Base-by-base conservation (phyloP, 441 rosid species). In the Gossypium laxum region DNA sequence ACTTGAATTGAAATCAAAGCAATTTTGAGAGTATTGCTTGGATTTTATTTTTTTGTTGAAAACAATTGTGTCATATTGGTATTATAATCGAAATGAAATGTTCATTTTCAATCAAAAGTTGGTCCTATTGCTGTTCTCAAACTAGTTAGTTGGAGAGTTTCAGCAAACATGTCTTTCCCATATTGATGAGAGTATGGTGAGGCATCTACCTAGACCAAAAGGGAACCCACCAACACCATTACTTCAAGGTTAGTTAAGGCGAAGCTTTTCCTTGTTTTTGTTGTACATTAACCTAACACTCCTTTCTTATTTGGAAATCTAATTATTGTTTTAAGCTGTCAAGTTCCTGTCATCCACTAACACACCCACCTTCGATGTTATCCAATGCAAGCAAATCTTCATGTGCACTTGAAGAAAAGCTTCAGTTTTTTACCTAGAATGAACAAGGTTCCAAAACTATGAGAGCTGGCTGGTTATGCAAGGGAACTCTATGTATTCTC, bases 231-330 rank as follows among this genome's bases (percentile, higher is more conserved):
- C 71, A 28, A 50, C 26, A 67, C 34, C 34, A 30, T 67, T 55
- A 55, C 51, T 67, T 26, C 71, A 67, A 67, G 15, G 43, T 66
- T 66, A 66, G 70, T 48, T 66, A 66, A 47, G 43, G 38, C 2
- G 21, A 24, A 14, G 41, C 41, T 24, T 24, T 14, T 41, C 3
- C 8, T 24, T 66, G 0, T 7, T 34, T 32, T 61, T 11, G 52
- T 15, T 48, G 38, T 4, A 4, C 57, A 48, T 50, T 28, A 4
- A 67, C 58, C 58, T 48, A 67, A 48, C 71, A 26, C 24, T 8
- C 51, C 26, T 41, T 63, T 63, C 28, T 19, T 4, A 19, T 41
- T 50, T 41, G 68, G 32, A 63, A 41, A 63, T 18, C 12, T 10
- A 45, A 45, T 45, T 45, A 11, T 45, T n/a, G 12, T 52, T 52